Base-by-base conservation (phyloP, 2,329 filamentous ascomycete genomes). In the Ophiosphaerella herpotricha region DNA sequence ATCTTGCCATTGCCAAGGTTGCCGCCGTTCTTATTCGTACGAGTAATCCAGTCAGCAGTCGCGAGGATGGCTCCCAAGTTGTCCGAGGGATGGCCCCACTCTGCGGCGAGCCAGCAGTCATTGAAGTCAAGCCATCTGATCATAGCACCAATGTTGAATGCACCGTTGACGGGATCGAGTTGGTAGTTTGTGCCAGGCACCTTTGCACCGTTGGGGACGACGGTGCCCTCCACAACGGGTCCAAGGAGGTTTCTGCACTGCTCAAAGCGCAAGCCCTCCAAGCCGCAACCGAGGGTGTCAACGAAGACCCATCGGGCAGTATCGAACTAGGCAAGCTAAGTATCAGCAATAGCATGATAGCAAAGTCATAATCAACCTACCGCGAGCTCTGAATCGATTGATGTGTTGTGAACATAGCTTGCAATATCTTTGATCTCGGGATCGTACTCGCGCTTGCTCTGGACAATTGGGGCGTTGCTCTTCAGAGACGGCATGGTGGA, bases 71-170 rank as follows among this genome's bases (percentile, higher is more conserved):
- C 94, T 57, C 94, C 94, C 64, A 99, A 77, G 82, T 99, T 99
- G 81, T 99, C 94, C 4, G 92, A 97, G 55, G 94, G 94, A 77
- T 99, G 94, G 51, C 94, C 94, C 94, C 94, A 99, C 80, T 99
- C 94, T 48, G 94, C 94, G 38, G 93, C 94, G 58, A 97, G 83
- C 94, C 93, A 99, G 85, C 94, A 97, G 84, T 99, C 94, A 76
- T 99, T 99, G 85, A 97, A 99, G 80, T 99, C 94, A 68, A 99
- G 85, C 94, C 94, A 99, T 72, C 94, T 85, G 79, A 99, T 96
- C 88, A 96, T 96, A 68, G 94, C 89, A 67, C 94, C 94, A 67
- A 99, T 97, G 83, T 97, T 97, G 85, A 99, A 97, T 58, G 94
- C 94, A 57, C 88, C 94, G 68, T 93, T 93, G 73, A 97, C 86